A percentile compares a stretch with the other conserved stretches of the same genome.
These are phyloP conservation scores for Prosopis cineraria DNA, from an alignment of 306 rosid genomes.

Conservation along the genomic window DNA sequence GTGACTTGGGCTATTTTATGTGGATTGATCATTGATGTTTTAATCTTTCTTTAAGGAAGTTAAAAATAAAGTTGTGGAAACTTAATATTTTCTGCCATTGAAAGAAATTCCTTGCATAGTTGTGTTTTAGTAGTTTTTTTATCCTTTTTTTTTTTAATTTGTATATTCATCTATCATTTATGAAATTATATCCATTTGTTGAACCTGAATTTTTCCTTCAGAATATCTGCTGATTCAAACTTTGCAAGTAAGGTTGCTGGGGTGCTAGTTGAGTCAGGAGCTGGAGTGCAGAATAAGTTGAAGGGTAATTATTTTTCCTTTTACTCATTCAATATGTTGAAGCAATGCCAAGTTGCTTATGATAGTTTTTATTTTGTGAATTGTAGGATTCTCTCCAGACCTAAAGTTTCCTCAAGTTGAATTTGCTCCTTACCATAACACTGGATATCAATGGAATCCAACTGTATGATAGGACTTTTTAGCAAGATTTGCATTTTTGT, in stretches of 20 bases:
- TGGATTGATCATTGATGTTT: neutral
- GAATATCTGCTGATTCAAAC: constrained; percentile 57
- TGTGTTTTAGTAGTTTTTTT: constrained; percentile 13
- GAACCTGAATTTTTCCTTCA: constrained; percentile 44
- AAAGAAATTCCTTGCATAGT: constrained; percentile 31
- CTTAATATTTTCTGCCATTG: neutral
- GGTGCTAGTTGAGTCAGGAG: constrained; percentile 61
- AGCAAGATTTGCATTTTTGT: constrained; percentile 1
- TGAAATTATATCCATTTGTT: constrained; percentile 20
- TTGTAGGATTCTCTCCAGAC: constrained; percentile 86
- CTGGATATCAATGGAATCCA: constrained; percentile 82
- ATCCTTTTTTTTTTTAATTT: neutral
- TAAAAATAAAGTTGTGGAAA: neutral
- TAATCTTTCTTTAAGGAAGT: constrained; percentile 13
- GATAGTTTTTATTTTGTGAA: constrained; percentile 25
- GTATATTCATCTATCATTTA: constrained; percentile 20
- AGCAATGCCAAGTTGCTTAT: constrained; percentile 31
- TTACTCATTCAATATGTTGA: constrained; percentile 8
- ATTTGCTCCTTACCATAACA: constrained; percentile 67
- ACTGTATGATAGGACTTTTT: constrained; percentile 52
- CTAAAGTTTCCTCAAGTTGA: constrained; percentile 80
- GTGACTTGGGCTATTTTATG: neutral
- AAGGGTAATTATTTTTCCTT: constrained; percentile 44
- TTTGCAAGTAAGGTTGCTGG: constrained; percentile 66
- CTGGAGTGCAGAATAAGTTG: constrained; percentile 41